Percentiles rank a stretch among this genome's conserved stretches.
These are phyloP conservation scores for Phytophthora pluvialis DNA, from an alignment of 352 stramenopile genomes.

Conservation along the genomic window DNA sequence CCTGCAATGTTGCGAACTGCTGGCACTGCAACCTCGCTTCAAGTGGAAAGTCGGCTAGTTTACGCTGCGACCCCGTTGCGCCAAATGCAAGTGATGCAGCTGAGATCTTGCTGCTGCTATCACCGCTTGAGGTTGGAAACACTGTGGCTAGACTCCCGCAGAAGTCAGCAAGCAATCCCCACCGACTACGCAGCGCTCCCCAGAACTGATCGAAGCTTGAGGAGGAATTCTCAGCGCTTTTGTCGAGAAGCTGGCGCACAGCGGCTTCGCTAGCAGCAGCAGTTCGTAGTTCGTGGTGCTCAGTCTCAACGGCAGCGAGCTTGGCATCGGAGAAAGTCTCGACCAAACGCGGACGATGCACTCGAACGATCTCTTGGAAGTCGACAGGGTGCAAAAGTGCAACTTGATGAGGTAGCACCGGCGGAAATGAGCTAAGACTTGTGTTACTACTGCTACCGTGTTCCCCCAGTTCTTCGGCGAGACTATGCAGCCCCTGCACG, in stretches of 20 bases:
- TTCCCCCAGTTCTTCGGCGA: slow-evolving; percentile 23
- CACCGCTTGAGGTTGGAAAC: slow-evolving; percentile 11
- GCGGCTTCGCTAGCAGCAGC: slow-evolving; percentile 21
- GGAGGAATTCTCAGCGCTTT: slow-evolving; percentile 8
- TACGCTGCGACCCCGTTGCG: not conserved
- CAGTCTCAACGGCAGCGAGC: slow-evolving; percentile 19
- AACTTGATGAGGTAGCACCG: slow-evolving; percentile 34
- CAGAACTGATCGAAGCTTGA: slow-evolving; percentile 24
- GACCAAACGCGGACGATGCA: slow-evolving; percentile 14
- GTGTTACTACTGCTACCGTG: slow-evolving; percentile 5
- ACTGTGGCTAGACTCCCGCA: slow-evolving; percentile 32
- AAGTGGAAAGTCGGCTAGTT: slow-evolving; percentile 16
- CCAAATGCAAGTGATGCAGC: not conserved
- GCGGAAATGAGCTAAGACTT: slow-evolving; percentile 27
- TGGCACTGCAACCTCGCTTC: slow-evolving; percentile 31
- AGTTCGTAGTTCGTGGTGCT: slow-evolving; percentile 30
- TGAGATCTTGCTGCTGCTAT: not conserved
- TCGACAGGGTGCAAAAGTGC: slow-evolving; percentile 19
- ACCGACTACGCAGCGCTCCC: slow-evolving; percentile 19
- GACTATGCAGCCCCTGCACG: slow-evolving; percentile 16
- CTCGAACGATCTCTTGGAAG: slow-evolving; percentile 27
- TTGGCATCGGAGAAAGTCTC: slow-evolving; percentile 23
- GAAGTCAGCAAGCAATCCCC: slow-evolving; percentile 24
- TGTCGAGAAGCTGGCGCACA: slow-evolving; percentile 23
- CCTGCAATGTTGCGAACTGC: slow-evolving; percentile 27